Evolutionary conservation across 2,329 filamentous ascomycete species (phyloP), one percentile per base, ranked within the genome.

Genomic region (Fusarium bulbicola): DNA sequence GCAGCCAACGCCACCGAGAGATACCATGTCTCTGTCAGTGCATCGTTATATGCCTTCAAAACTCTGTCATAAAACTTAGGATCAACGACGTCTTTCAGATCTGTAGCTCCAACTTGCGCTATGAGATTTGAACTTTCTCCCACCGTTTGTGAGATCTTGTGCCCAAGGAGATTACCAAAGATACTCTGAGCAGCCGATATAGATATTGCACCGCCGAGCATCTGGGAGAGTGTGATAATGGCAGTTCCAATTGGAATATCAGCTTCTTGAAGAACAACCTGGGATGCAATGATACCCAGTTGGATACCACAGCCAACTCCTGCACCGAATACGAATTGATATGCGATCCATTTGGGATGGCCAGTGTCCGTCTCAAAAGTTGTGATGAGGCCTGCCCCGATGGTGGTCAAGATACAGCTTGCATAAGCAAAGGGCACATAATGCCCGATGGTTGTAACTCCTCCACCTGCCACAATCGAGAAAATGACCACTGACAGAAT

Each of bases 311-410:
- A 66, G 6, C 86, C 86, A 52, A 80, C 81, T 6, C 84, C 86
- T 14, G 83, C 74, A 16, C 86, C 86, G 21, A 79, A 80, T 6
- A 88, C 63, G 24, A 87, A 79, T 77, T 88, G 86, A 73, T 86
- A 88, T 10, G 85, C 85, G 32, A 88, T 85, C 85, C 85, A 87
- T 43, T 80, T 78, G 13, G 77, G 82, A 1, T 79, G 78, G 9
- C 78, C 63, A 13, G 83, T 82, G 46, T 78, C 66, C 14, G 81
- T 68, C n/a, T 80, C 77, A 12, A 86, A 76, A 9, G 79, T 80
- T 66, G 83, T 84, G 18, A 85, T 69, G 10, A 85, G 74, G 5
- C 84, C 84, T 9, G 80, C 77, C 7, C 81, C 83, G 14, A 85
- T 69, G 5, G 81, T 4, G 79, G 80, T 32, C 50, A 54, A 9